Evolutionary conservation across 805 yeast genomes (phyloP), one percentile per base, ranked within the genome.

Genomic region (Spencermartinsiella europaea): DNA sequence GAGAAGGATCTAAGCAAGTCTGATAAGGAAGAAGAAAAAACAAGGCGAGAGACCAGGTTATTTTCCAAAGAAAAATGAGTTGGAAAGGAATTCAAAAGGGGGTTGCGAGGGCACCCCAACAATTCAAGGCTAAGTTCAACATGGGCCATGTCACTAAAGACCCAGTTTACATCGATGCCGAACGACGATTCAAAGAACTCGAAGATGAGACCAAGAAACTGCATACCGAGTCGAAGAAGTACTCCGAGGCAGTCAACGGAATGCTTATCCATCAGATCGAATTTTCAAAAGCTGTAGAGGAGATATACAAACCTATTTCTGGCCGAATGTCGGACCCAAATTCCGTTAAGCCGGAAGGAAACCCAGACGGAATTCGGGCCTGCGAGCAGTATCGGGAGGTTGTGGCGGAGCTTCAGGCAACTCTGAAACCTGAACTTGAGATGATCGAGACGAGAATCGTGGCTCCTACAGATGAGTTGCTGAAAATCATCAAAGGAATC

Each of bases 311-410:
- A 67, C 99, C 99, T 1, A 93, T 93, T 51, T 81, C 93, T 46
- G 99, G 99, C 37, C 81, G 89, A 51, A 72, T 85, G 63, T 81
- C 93, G 14, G 98, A 93, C 64, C 96, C 97, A 5, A 85, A 82
- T 61, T 79, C 93, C 5, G 67, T 87, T 2, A 76, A 80, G 40
- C 90, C 90, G 0, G 99, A 93, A 63, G 97, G 95, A 56, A 90
- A 90, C 61, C 97, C 97, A 2, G 95, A 93, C 44, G 99, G 98
- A 57, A 88, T 93, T 55, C 81, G 85, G 60, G 99, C 99, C 0
- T 80, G 95, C 59, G 95, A 85, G 61, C 95, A 85, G 63, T 93
- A 90, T 67, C 75, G 95, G 48, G 95, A 77, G 37, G 83, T 89
- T 46, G 96, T 93, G 33, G 77, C 79, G 42, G 97, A 90, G 50